Conservation (phyloP, 768 basidiomycete genomes). For the Royoungia palumana region DNA sequence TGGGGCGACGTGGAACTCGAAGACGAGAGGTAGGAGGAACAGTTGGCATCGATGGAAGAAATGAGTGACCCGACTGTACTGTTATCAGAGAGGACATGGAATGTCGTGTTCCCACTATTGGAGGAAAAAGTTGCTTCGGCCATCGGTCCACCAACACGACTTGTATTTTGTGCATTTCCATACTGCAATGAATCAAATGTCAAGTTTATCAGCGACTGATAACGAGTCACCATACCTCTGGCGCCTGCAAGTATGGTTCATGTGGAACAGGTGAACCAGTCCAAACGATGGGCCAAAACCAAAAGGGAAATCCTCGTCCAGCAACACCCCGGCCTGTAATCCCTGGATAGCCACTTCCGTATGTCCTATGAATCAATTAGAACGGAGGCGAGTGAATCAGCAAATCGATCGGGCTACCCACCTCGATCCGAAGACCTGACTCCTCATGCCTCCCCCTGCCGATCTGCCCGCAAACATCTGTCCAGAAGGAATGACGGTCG, state of each 20-base stretch:
- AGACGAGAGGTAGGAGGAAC: constrained; percentile 37
- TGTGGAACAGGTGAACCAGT: constrained; percentile 26
- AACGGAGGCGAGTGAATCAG: background rate
- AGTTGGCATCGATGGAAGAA: constrained; percentile 40
- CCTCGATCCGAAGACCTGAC: constrained; percentile 43
- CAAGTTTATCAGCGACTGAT: background rate
- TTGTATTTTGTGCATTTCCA: constrained; percentile 41
- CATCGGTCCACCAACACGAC: constrained; percentile 48
- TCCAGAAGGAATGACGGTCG: constrained; percentile 40
- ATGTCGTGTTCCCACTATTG: constrained; percentile 38
- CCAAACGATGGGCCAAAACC: constrained; percentile 65
- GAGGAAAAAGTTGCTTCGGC: constrained; percentile 39
- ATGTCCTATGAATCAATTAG: constrained; percentile 35
- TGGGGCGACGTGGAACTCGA: constrained; percentile 32
- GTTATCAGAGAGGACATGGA: constrained; percentile 48
- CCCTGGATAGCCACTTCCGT: constrained; percentile 66
- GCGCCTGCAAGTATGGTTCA: constrained; percentile 34
- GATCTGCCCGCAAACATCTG: constrained; percentile 45
- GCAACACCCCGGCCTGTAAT: constrained; percentile 41
- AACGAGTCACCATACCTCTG: constrained; percentile 36
- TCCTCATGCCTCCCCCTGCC: constrained; percentile 51
- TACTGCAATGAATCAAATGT: constrained; percentile 37
- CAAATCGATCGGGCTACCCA: constrained; percentile 19
- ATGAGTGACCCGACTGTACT: constrained; percentile 45
- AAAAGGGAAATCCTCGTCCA: constrained; percentile 57